Conservation (phyloP, 768 basidiomycete species). For the Candolleomyces aberdarensis region DNA sequence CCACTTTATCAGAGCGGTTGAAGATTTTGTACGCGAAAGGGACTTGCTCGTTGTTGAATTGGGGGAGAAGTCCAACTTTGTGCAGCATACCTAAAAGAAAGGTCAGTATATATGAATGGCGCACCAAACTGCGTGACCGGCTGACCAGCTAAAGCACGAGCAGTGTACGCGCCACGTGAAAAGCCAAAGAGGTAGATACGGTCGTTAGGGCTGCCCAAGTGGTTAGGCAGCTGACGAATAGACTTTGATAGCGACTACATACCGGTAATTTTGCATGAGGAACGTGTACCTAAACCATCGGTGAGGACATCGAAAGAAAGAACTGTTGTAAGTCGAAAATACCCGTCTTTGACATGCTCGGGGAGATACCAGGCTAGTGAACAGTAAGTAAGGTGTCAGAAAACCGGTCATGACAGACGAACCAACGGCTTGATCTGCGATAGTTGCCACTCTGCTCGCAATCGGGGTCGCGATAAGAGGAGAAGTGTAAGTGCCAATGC, state of each 20-base stretch:
- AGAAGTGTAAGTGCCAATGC: slow-evolving; percentile 49
- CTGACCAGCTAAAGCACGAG: slow-evolving; percentile 37
- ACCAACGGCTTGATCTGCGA: neutral
- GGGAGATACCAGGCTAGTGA: neutral
- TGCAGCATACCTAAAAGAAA: slow-evolving; percentile 39
- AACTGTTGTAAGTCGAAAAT: neutral
- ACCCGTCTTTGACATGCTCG: slow-evolving; percentile 1
- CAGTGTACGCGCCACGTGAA: slow-evolving; percentile 63
- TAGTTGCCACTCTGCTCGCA: neutral
- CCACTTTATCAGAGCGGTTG: slow-evolving; percentile 42
- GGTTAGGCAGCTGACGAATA: neutral
- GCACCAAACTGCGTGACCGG: too few relatives aligned
- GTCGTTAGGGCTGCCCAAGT: slow-evolving; percentile 26
- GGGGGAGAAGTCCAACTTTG: slow-evolving; percentile 47
- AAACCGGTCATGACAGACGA: neutral
- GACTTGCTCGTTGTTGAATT: slow-evolving; percentile 50
- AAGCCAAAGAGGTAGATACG: slow-evolving; percentile 65
- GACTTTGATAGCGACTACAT: neutral
- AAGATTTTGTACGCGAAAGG: slow-evolving; percentile 65
- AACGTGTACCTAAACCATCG: neutral
- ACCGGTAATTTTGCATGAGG: slow-evolving; percentile 2
- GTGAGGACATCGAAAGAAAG: neutral
- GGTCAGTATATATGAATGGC: neutral
- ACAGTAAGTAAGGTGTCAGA: neutral
- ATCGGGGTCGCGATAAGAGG: slow-evolving; percentile 43